Conservation (phyloP, 306 rosid species). For the Cucurbita maxima region DNA sequence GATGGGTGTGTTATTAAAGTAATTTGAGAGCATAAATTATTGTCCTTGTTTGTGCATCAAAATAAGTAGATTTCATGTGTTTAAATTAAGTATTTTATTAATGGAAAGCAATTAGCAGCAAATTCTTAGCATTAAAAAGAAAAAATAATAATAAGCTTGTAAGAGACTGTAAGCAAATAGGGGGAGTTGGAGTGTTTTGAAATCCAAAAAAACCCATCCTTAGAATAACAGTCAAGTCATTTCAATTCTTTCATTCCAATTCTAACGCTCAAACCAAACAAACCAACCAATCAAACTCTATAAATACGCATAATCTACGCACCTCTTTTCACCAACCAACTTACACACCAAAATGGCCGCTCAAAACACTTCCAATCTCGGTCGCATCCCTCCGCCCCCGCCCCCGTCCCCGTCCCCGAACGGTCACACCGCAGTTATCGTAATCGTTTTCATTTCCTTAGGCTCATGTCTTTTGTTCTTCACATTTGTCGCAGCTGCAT, state of each 20-base stretch:
- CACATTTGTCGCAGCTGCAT: neutral
- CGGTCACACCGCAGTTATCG: neutral
- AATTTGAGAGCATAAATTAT: no score
- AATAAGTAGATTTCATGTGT: no score
- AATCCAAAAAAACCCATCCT: slow-evolving; percentile 7
- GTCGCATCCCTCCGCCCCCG: neutral
- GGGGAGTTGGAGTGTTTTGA: neutral
- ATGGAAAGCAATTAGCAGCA: neutral
- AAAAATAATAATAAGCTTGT: neutral
- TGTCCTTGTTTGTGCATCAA: no score
- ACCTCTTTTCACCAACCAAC: neutral
- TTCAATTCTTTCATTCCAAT: neutral
- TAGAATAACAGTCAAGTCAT: slow-evolving; percentile 2
- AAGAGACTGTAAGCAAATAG: neutral
- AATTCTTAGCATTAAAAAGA: neutral
- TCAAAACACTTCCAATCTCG: neutral
- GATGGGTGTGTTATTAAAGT: no score
- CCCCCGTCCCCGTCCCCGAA: neutral
- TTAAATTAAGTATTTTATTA: neutral
- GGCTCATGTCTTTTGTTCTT: neutral
- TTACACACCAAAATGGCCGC: neutral
- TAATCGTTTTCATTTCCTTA: neutral
- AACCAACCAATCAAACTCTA: neutral
- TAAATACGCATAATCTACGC: neutral
- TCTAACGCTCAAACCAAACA: neutral